Conservation (phyloP, 148 eudicot species). For the Selenicereus undatus region DNA sequence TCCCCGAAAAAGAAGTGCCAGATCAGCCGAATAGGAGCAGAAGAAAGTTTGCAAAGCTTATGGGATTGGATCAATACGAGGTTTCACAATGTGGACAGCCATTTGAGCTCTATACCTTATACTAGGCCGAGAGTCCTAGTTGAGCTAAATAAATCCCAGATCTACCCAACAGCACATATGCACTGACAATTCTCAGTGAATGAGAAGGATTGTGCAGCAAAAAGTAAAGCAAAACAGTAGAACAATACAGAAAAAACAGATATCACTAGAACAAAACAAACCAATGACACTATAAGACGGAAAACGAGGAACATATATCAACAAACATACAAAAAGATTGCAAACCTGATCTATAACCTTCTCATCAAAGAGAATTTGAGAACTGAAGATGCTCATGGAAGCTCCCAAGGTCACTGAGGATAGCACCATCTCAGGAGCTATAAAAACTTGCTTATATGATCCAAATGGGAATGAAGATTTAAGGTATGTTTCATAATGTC, state of each 20-base stretch:
- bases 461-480: conserved; percentile 83
- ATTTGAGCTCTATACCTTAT: too few relatives aligned
- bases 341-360: conserved; percentile 91
- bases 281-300: neutral
- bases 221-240: neutral
- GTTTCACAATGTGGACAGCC: too few relatives aligned
- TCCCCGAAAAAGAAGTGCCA: neutral
- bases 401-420: conserved; percentile 79
- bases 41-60: neutral
- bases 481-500: conserved; percentile 85
- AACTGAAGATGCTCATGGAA: conserved; percentile 74
- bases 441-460: conserved; percentile 89
- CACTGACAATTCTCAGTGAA: neutral
- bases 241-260: neutral
- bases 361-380: conserved; percentile 82
- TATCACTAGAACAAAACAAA: neutral
- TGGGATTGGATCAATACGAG: too few relatives aligned
- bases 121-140: neutral
- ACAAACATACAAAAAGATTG: conserved; percentile 9
- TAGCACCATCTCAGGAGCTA: conserved; percentile 80
- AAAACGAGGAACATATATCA: neutral
- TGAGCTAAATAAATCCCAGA: neutral
- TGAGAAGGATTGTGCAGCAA: neutral
- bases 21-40: neutral
- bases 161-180: neutral